Percentiles rank a stretch among this genome's conserved stretches.
Conservation (phyloP, 345 rosid species). For the Carallia brachiata region DNA sequence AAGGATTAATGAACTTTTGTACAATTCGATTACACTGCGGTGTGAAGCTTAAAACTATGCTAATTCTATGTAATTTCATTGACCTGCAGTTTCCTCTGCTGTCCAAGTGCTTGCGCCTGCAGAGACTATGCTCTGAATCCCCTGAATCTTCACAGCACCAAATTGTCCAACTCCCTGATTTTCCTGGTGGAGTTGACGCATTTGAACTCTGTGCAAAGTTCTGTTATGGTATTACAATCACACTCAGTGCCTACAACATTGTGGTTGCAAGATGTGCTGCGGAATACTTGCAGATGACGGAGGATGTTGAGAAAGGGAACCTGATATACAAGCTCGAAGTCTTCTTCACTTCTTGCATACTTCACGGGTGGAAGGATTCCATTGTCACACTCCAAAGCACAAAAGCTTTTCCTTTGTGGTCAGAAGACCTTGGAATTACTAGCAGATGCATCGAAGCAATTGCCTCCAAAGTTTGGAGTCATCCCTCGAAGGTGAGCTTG, state of each 20-base stretch:
- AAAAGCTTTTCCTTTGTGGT: slow-evolving; percentile 66
- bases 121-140: slow-evolving; percentile 68
- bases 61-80: slow-evolving; percentile 9
- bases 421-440: slow-evolving; percentile 85
- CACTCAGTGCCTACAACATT: slow-evolving; percentile 87
- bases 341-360: slow-evolving; percentile 82
- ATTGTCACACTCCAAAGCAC: slow-evolving; percentile 82
- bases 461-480: slow-evolving; percentile 59
- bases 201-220: slow-evolving; percentile 95
- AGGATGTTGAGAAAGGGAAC: slow-evolving; percentile 97
- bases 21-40: slow-evolving; percentile 9
- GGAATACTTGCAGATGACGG: slow-evolving; percentile 90
- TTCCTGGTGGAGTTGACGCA: slow-evolving; percentile 87
- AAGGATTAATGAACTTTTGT: slow-evolving; percentile 1
- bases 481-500: slow-evolving; percentile 74
- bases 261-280: slow-evolving; percentile 87
- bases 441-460: slow-evolving; percentile 83
- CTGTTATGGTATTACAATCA: slow-evolving; percentile 92
- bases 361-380: slow-evolving; percentile 89
- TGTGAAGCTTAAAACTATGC: neutral
- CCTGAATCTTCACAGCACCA: slow-evolving; percentile 63
- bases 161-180: slow-evolving; percentile 70
- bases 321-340: slow-evolving; percentile 84
- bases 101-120: slow-evolving; percentile 79
- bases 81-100: slow-evolving; percentile 80